These are phyloP conservation scores for Aureobasidium sp. DNA, from an alignment of 2,329 filamentous ascomycete genomes.

Conservation along the genomic window DNA sequence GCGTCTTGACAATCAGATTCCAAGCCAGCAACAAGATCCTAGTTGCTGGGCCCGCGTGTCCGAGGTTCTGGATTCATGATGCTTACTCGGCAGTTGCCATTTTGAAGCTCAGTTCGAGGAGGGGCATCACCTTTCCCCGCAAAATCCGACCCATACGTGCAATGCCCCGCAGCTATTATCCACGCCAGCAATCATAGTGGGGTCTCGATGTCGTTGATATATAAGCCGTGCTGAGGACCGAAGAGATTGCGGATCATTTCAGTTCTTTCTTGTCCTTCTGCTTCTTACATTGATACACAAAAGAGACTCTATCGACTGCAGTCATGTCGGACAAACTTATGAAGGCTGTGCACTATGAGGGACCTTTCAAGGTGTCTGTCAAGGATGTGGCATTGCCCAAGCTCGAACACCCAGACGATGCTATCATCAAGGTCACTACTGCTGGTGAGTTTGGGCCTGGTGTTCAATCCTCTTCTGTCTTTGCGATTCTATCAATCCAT, in stretches of 20 bases:
- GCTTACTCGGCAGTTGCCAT: constrained; percentile 1
- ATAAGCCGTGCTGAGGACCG: neutral
- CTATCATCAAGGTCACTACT: constrained; percentile 59
- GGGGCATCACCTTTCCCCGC: neutral
- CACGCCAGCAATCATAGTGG: neutral
- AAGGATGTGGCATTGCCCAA: constrained; percentile 53
- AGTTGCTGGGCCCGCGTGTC: neutral
- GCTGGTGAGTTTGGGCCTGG: constrained; percentile 42
- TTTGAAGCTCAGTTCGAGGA: neutral
- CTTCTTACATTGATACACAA: neutral
- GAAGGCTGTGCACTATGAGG: constrained; percentile 59
- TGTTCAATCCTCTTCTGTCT: neutral
- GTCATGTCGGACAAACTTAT: constrained; percentile 25
- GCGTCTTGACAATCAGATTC: neutral
- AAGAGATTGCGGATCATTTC: neutral
- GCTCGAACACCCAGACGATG: constrained; percentile 58
- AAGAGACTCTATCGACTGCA: neutral
- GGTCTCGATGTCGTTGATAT: neutral
- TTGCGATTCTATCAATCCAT: too few species aligned
- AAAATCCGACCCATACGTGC: too few species aligned
- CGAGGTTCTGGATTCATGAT: neutral
- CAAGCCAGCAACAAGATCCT: neutral
- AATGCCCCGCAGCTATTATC: neutral
- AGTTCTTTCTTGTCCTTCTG: neutral
- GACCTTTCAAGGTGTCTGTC: constrained; percentile 56